Conservation (phyloP, 164 flowering plant species). For the Tinospora cordifolia region DNA sequence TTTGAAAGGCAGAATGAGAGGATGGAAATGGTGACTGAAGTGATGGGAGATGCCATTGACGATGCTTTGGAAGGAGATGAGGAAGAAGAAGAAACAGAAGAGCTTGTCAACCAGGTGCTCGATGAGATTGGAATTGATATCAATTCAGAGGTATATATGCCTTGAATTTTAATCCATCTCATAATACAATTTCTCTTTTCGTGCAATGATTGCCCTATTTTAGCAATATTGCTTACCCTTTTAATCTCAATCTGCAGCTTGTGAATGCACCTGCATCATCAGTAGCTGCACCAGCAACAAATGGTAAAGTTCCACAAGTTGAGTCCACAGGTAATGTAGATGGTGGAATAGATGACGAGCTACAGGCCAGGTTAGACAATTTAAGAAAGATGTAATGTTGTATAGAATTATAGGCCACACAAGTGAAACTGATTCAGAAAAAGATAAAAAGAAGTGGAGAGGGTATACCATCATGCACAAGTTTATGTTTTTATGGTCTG, state of each 20-base stretch:
- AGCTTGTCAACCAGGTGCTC: conserved; percentile 72
- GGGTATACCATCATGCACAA: background rate
- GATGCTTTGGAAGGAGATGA: conserved; percentile 89
- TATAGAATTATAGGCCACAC: background rate
- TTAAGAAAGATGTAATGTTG: conserved; percentile 54
- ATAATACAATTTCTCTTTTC: background rate
- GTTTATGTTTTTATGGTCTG: background rate
- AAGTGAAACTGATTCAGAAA: background rate
- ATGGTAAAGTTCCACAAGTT: conserved; percentile 54
- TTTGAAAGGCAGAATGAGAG: conserved; percentile 81
- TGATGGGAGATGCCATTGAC: conserved; percentile 84
- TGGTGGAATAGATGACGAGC: conserved; percentile 54
- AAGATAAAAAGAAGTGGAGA: background rate
- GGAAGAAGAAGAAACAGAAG: conserved; percentile 84
- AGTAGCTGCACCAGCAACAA: conserved; percentile 55
- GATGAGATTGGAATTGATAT: conserved; percentile 78
- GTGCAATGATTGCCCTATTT: background rate
- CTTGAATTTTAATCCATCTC: background rate
- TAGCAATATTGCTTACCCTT: background rate
- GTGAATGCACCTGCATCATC: conserved; percentile 63
- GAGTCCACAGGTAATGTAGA: conserved; percentile 51
- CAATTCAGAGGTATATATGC: conserved; percentile 52
- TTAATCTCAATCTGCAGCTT: conserved; percentile 36
- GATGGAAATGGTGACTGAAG: conserved; percentile 79
- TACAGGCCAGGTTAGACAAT: conserved; percentile 77